phyloP scores from a whole-genome alignment of 2,329 filamentous ascomycete genomes.

The Penicillium rolfsii region DNA sequence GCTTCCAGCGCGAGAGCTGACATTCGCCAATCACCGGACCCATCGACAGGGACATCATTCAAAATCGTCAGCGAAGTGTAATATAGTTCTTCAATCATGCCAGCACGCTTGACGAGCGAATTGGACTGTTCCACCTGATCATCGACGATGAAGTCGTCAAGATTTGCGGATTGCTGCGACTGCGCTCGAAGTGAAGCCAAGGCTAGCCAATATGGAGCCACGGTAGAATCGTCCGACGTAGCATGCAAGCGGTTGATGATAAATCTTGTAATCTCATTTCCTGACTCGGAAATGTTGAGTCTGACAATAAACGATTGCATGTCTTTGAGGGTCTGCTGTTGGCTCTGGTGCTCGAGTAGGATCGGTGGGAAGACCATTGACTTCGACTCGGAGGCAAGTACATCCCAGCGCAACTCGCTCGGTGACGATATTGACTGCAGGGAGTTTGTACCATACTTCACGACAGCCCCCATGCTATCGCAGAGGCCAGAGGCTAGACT shows the following conservation, averaged over 20 bases:
- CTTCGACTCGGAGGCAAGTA: slow-evolving; percentile 27
- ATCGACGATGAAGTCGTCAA: slow-evolving; percentile 70
- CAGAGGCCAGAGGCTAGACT: slow-evolving; percentile 61
- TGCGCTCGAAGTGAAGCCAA: slow-evolving; percentile 69
- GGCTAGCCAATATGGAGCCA: slow-evolving; percentile 80
- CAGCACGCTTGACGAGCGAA: slow-evolving; percentile 31
- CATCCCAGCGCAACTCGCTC: slow-evolving; percentile 32
- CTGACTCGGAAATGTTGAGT: slow-evolving; percentile 51
- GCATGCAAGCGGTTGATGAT: slow-evolving; percentile 67
- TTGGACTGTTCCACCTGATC: slow-evolving; percentile 39
- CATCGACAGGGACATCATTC: slow-evolving; percentile 43
- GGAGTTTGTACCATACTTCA: slow-evolving; percentile 41
- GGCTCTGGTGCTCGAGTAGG: slow-evolving; percentile 66
- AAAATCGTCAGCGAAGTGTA: slow-evolving; percentile 47
- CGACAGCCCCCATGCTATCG: slow-evolving; percentile 67
- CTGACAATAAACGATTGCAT: slow-evolving; percentile 65
- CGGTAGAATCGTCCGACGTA: slow-evolving; percentile 60
- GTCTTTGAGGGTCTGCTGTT: slow-evolving; percentile 64
- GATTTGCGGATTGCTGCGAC: slow-evolving; percentile 54
- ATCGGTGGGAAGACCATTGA: slow-evolving; percentile 60
- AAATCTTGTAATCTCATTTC: slow-evolving; percentile 60
- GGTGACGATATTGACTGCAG: slow-evolving; percentile 34
- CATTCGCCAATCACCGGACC: slow-evolving; percentile 67
- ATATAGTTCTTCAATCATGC: slow-evolving; percentile 51
- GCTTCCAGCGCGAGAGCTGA: slow-evolving; percentile 81